These are phyloP conservation scores for Herpetomonas muscarum DNA, from an alignment of 208 protist genomes.

Conservation along the genomic window DNA sequence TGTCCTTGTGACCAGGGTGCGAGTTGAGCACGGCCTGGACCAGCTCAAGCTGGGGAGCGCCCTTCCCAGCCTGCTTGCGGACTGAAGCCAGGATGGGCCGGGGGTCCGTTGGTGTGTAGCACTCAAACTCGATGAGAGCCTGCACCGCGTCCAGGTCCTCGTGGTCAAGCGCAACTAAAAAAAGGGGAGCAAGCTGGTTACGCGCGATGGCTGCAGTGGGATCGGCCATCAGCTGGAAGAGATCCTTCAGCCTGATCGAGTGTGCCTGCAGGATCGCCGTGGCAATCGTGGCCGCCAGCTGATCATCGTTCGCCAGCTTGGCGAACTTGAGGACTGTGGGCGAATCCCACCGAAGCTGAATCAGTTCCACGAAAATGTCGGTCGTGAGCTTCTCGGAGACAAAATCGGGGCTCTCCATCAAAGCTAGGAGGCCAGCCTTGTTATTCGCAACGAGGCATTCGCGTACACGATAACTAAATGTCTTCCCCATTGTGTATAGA, in stretches of 20 bases:
- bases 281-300: constrained; percentile 59
- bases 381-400: constrained; percentile 27
- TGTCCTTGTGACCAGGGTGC: constrained; percentile 34
- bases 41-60: constrained; percentile 37
- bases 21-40: constrained; percentile 41
- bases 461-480: constrained; percentile 38
- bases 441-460: constrained; percentile 64
- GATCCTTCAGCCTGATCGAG: constrained; percentile 33
- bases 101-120: constrained; percentile 46
- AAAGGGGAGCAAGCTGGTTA: constrained; percentile 64
- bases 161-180: constrained; percentile 64
- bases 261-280: constrained; percentile 52
- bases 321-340: constrained; percentile 45
- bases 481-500: constrained; percentile 63
- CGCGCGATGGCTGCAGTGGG: constrained; percentile 30
- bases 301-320: constrained; percentile 52
- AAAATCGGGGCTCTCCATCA: constrained; percentile 43
- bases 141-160: constrained; percentile 47
- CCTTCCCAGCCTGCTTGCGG: constrained; percentile 39
- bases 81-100: constrained; percentile 59
- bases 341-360: constrained; percentile 46
- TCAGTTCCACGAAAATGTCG: constrained; percentile 57
- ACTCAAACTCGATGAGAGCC: constrained; percentile 54
- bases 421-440: constrained; percentile 22
- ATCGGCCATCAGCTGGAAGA: constrained; percentile 62